Conservation (phyloP, 495 filamentous ascomycete genomes). For the Clavariopsis aquatica region DNA sequence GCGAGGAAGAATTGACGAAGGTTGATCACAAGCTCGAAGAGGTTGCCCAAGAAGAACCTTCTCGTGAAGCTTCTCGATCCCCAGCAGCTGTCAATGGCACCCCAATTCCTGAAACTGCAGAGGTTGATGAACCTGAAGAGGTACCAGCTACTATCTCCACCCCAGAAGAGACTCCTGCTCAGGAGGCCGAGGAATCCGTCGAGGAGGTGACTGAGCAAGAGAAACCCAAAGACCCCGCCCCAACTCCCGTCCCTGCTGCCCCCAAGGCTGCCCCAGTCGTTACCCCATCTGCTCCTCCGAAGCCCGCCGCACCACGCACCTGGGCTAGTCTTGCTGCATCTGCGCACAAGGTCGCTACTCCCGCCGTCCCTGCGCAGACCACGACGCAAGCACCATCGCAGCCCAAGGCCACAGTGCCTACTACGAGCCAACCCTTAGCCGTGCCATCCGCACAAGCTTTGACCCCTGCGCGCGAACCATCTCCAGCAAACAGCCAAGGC, state of each 20-base stretch:
- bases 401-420: conserved; percentile 32
- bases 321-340: conserved; percentile 83
- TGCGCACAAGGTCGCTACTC: conserved; percentile 47
- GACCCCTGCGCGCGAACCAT: conserved; percentile 50
- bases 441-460: conserved; percentile 39
- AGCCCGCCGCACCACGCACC: conserved; percentile 69
- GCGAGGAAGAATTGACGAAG: conserved; percentile 50
- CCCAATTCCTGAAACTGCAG: conserved; percentile 31
- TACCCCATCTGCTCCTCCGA: conserved; percentile 45
- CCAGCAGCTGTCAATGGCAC: conserved; percentile 39
- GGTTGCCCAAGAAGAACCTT: conserved; percentile 45
- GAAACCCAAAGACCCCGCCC: conserved; percentile 61
- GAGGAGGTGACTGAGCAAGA: conserved; percentile 50
- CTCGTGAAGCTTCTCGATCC: conserved; percentile 44
- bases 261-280: conserved; percentile 49
- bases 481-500: conserved; percentile 47
- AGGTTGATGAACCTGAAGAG: conserved; percentile 34
- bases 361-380: conserved; percentile 38
- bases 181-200: conserved; percentile 42
- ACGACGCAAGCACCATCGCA: conserved; percentile 32
- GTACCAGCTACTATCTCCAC: conserved; percentile 29
- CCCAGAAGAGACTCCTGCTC: conserved; percentile 37
- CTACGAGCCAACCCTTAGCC: conserved; percentile 28
- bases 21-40: conserved; percentile 62
- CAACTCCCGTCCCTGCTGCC: conserved; percentile 54